phyloP scores from a whole-genome alignment of 257 asterid genomes.

The Primulina eburnea region DNA sequence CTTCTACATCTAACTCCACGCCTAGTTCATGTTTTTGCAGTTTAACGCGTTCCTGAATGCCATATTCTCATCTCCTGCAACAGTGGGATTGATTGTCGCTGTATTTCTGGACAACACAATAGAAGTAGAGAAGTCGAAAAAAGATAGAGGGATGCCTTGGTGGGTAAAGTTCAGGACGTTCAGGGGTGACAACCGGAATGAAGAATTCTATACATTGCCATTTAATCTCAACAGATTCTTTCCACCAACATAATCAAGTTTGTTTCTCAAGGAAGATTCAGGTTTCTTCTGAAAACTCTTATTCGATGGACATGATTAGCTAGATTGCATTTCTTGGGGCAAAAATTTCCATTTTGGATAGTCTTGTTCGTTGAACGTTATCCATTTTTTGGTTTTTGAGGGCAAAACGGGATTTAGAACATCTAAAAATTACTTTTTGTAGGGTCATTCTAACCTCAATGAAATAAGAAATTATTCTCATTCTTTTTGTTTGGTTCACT shows the following conservation, averaged over 20 bases:
- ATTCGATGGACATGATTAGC: slow-evolving; percentile 27
- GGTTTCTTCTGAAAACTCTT: slow-evolving; percentile 15
- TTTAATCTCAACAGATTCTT: slow-evolving; percentile 93
- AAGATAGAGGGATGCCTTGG: slow-evolving; percentile 99
- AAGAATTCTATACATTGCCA: slow-evolving; percentile 93
- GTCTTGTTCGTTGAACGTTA: slow-evolving; percentile 22
- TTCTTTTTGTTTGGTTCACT: too few species aligned
- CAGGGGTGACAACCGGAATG: slow-evolving; percentile 90
- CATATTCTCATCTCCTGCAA: slow-evolving; percentile 82
- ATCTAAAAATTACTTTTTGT: slow-evolving; percentile 10
- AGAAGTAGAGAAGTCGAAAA: slow-evolving; percentile 90
- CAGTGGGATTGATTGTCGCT: slow-evolving; percentile 75
- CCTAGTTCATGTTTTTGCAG: slow-evolving; percentile 37
- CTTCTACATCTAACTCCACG: not conserved
- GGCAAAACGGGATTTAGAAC: slow-evolving; percentile 23
- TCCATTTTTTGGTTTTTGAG: slow-evolving; percentile 28
- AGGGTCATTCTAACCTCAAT: slow-evolving; percentile 14
- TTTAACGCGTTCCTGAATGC: slow-evolving; percentile 90
- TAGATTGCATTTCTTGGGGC: slow-evolving; percentile 27
- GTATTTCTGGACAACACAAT: slow-evolving; percentile 90
- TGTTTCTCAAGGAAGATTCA: slow-evolving; percentile 13
- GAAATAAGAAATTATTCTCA: not conserved
- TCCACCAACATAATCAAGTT: slow-evolving; percentile 69
- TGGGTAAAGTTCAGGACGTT: slow-evolving; percentile 93
- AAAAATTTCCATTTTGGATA: slow-evolving; percentile 22